Evolutionary conservation across 1,139 yeast species (phyloP).

Genomic region (Yamadazyma blattariae): DNA sequence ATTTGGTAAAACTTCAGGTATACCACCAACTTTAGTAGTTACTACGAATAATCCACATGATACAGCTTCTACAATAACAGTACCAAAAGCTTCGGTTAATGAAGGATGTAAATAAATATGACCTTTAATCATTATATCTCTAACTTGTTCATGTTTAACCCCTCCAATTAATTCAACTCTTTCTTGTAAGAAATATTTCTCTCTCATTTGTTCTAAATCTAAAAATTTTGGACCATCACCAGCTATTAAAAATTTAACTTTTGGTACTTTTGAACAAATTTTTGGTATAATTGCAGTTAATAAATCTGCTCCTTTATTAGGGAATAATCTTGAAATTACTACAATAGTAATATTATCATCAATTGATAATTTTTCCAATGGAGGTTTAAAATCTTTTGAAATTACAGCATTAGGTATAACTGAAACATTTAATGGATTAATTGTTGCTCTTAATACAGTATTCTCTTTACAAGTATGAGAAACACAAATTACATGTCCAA

Average conservation of each 20-base stretch:
- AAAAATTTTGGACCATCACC: conserved; percentile 97
- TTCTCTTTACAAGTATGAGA: conserved; percentile 97
- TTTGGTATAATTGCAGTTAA: conserved; percentile 83
- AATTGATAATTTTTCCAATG: conserved; percentile 16
- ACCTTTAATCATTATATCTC: conserved; percentile 91
- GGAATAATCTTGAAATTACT: conserved; percentile 85
- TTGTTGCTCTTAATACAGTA: conserved; percentile 80
- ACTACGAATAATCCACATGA: conserved; percentile 93
- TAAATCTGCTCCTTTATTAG: conserved; percentile 95
- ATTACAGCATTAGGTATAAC: conserved; percentile 97
- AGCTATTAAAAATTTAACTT: conserved; percentile 80
- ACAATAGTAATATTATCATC: conserved; percentile 64
- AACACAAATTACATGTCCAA: conserved; percentile 92
- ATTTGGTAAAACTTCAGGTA: conserved; percentile 91
- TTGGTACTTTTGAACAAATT: conserved; percentile 62
- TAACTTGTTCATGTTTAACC: conserved; percentile 86
- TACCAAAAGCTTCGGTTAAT: conserved; percentile 96
- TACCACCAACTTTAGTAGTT: conserved; percentile 95
- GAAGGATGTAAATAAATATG: conserved; percentile 94
- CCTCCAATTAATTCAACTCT: conserved; percentile 84
- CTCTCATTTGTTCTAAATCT: conserved; percentile 94
- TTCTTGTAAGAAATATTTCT: conserved; percentile 79
- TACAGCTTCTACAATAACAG: conserved; percentile 96
- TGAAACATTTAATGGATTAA: conserved; percentile 75
- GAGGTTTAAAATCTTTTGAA: conserved; percentile 75